Evolutionary conservation across 257 asterid genomes (phyloP).

Genomic region (Solanum clarkiae): DNA sequence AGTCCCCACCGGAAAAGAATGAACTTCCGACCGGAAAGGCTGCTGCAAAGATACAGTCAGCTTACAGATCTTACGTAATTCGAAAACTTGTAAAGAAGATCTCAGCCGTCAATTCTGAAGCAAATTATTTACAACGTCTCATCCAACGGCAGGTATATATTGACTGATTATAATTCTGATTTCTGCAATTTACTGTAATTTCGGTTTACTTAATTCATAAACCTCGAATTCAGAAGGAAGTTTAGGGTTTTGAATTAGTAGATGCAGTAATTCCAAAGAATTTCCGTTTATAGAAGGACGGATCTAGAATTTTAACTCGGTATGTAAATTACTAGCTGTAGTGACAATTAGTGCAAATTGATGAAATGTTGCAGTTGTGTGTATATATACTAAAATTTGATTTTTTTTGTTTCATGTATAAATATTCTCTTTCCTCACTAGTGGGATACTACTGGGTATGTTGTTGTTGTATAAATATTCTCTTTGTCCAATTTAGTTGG

Average conservation of each 20-base stretch:
- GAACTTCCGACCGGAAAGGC: conserved; percentile 16
- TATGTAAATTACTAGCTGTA: neutral
- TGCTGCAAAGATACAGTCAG: conserved; percentile 60
- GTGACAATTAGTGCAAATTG: neutral
- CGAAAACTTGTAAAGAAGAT: conserved; percentile 55
- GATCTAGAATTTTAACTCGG: neutral
- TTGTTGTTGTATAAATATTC: no score
- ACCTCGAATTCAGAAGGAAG: no score
- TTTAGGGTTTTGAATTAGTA: neutral
- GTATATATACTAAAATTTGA: neutral
- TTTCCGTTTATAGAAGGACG: no score
- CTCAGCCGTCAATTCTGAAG: conserved; percentile 64
- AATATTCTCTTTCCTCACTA: no score
- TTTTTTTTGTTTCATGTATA: no score
- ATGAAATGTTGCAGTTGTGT: neutral
- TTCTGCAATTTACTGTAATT: neutral
- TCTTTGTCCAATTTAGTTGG: no score
- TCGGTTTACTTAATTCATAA: no score
- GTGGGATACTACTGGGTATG: no score
- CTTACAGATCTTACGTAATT: conserved; percentile 51
- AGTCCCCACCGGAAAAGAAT: conserved; percentile 8
- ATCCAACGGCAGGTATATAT: conserved; percentile 69
- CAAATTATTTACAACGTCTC: conserved; percentile 51
- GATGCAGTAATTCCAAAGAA: neutral
- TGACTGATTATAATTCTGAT: neutral